Conservation (phyloP, 2,329 filamentous ascomycete genomes). For the Bipolaris victoriae region DNA sequence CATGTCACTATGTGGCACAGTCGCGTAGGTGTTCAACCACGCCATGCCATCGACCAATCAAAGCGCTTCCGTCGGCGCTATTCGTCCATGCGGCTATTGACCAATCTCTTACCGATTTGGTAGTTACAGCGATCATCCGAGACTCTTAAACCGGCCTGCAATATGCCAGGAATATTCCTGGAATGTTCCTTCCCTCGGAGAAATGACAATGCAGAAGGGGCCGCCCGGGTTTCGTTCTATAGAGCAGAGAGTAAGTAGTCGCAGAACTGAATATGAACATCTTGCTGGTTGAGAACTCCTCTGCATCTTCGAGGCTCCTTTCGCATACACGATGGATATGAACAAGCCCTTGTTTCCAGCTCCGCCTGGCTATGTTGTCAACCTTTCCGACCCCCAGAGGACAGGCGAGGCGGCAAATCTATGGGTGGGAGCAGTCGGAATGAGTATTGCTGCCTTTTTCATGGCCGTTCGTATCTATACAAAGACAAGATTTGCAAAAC, state of each 20-base stretch:
- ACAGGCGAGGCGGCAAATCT: conserved; percentile 22
- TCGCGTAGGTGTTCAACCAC: neutral
- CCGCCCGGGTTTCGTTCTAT: neutral
- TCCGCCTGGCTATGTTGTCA: conserved; percentile 34
- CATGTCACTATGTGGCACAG: neutral
- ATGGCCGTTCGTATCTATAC: conserved; percentile 34
- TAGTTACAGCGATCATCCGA: neutral
- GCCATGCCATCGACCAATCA: neutral
- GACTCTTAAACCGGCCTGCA: neutral
- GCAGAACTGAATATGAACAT: neutral
- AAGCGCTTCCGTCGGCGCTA: neutral
- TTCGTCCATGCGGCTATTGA: neutral
- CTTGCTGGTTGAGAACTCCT: neutral
- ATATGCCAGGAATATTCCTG: neutral
- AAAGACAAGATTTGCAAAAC: conserved; percentile 27
- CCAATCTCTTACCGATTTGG: neutral
- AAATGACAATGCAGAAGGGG: neutral
- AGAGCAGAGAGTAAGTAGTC: too few species aligned
- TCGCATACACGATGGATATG: conserved; percentile 12
- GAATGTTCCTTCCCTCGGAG: neutral
- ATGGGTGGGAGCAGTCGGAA: conserved; percentile 28
- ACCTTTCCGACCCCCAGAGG: conserved; percentile 34
- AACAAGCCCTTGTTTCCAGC: conserved; percentile 24
- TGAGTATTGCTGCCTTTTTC: conserved; percentile 29
- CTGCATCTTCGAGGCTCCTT: neutral